Evolutionary conservation across 768 basidiomycete species (phyloP), one percentile per base, ranked within the genome.

Genomic region (Pulveroboletus frians): DNA sequence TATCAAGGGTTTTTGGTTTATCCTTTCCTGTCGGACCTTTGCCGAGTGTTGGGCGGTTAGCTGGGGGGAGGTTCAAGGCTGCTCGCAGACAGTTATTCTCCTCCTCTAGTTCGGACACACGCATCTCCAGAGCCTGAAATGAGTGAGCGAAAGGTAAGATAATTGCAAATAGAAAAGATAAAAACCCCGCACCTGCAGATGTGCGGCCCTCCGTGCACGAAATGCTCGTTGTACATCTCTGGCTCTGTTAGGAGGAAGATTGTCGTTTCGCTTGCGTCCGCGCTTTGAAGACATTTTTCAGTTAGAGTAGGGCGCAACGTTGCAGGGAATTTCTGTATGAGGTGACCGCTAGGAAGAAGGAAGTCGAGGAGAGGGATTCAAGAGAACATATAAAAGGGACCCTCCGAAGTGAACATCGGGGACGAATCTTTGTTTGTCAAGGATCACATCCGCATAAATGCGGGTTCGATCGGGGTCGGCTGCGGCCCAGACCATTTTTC

Each of bases 221-320:
- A 93, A 94, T 9, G 90, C 91, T 62, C 91, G 72, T 65, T 94
- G 91, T 15, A 92, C 88, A 61, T 93, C 92, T 50, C 92, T 74
- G 26, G 91, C 90, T 54, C 90, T 81, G 58, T 71, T 74, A 53
- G 80, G 79, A 59, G 80, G 80, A 34, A 81, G 76, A 58, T 74
- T 78, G 60, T 80, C 78, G 63, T 80, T 79, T 55, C 88, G 75
- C 62, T 91, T 91, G 61, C 89, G 80, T 53, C 89, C 90, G 61
- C 89, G 83, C 72, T 90, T 92, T 54, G 87, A 89, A 59, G 87
- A 89, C 85, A 88, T 89, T 59, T 59, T 60, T 47, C 35, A 54
- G 52, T 50, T 47, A 51, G 23, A 47, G 37, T 43, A 34, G 20
- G 44, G 52, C 43, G 31, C 43, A 47, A 21, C 27, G 51, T 38